Base-by-base conservation (phyloP, 2,329 filamentous ascomycete genomes). In the Colletotrichum eremochloae region DNA sequence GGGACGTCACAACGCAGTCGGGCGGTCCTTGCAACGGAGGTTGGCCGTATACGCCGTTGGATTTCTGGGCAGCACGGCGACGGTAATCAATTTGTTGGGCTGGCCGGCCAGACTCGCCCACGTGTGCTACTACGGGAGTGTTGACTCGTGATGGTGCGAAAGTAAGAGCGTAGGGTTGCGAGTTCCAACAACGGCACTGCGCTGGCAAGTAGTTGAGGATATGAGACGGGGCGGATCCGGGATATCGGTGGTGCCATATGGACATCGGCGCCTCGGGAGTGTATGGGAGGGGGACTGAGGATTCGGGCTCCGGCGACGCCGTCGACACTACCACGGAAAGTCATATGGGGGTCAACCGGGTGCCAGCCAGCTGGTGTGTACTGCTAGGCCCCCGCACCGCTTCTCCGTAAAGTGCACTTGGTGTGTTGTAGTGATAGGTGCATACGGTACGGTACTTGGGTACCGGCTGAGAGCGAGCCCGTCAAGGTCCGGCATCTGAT, bases 301-400 rank as follows among this genome's bases (percentile, higher is more conserved):
- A 57, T 63, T 63, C 40, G 68, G 57, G 63, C 48, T 42, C 14
- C 68, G 68, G 68, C 57, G 63, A 71, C 63, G 64, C 68, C 68
- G 63, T 68, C 50, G 57, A 64, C 50, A 48, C 63, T 50, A 67
- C 63, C 56, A 67, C 55, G 68, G 68, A 46, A 56, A 52, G 48
- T 52, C 56, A 44, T 24, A 38, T 33, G 46, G 60, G 46, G 60
- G 63, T 58, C 46, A 20, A 15, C 31, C n/a, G 42, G 12, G 18
- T 40, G 18, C 38, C 56, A 44, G 36, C 20, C 56, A 58, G 38
- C 24, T 58, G 56, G 29, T 44, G 38, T 29, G 29, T 29, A 33
- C 24, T 46, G 57, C 24, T 11, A 7, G 20, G 40, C 38, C 15
- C 15, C 57, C 29, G 38, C 40, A 60, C n/a, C 56, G 56, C 50